phyloP scores from a whole-genome alignment of 2,329 filamentous ascomycete species.

The Beauveria varroae region DNA sequence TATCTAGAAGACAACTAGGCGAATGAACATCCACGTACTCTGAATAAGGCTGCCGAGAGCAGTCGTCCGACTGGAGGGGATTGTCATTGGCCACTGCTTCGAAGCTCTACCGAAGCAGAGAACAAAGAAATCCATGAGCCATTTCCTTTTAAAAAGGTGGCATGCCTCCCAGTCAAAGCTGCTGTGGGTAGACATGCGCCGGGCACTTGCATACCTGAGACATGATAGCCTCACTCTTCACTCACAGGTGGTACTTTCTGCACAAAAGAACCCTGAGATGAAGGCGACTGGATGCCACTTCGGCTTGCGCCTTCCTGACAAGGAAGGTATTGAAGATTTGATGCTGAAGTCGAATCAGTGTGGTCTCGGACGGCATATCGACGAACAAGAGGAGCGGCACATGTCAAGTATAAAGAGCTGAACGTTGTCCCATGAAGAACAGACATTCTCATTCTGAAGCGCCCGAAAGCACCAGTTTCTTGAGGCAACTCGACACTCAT shows the following conservation, averaged over 20 bases:
- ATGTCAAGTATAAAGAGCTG: background rate
- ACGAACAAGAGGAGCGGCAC: background rate
- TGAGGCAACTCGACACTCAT: background rate
- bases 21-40: background rate
- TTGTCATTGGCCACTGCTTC: background rate
- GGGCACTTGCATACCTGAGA: background rate
- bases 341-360: background rate
- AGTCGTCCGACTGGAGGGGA: background rate
- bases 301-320: background rate
- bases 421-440: background rate
- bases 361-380: background rate
- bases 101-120: background rate
- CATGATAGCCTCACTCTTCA: background rate
- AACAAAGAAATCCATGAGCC: background rate
- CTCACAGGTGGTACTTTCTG: background rate
- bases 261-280: background rate
- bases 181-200: background rate
- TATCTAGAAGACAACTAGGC: background rate
- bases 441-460: background rate
- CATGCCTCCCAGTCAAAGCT: background rate
- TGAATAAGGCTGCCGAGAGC: background rate
- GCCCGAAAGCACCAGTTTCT: background rate
- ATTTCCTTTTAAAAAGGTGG: conserved; percentile 7
- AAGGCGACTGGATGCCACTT: background rate
- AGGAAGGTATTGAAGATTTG: background rate